Base-by-base conservation (phyloP, 1,139 yeast species). In the Blastobotrys illinoisensis region DNA sequence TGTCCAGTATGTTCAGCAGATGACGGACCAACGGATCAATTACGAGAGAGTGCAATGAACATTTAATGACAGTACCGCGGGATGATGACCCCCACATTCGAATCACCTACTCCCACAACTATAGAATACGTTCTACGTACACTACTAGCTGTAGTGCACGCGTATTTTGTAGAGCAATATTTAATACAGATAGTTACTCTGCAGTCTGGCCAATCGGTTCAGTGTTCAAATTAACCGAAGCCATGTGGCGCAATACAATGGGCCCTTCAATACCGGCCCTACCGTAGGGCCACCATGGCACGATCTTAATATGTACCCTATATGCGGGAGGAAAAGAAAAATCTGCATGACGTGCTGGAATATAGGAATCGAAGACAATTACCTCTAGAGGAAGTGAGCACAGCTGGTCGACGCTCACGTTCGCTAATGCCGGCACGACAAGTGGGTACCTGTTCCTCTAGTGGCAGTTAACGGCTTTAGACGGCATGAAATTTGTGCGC, bases 1-100 rank as follows among this genome's bases (percentile, higher is more conserved):
- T 48, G 70, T 69, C n/a, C 67, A 66, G 53, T 72, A 71, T 58
- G 75, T 72, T 19, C 61, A 65, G 21, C 71, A 72, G 54, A 72
- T 74, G 74, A 69, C 71, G 49, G 53, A 51, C 28, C 60, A 55
- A 47, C 56, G 66, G 20, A 49, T 56, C 24, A 60, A 51, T 19
- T 60, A 58, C 46, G 63, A 61, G 49, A 20, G 43, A 19, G 9
- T 11, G 13, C 23, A 23, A 21, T 20, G n/a, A 7, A 6, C 13
- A 13, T 20, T 20, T 20, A 43, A 43, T 14, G 14, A 40, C 13
- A 40, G 6, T 13, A 13, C 44, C 20, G 19, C 19, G 20, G 20
- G 45, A 43, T 19, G 13, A 19, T 18, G 24, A 44, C 20, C 44
- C 44, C 47, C 26, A 9, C 23, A 21, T 21, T 21, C 6, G 6